phyloP scores from a whole-genome alignment of 208 protist genomes.

The Wallacemonas rigidus region DNA sequence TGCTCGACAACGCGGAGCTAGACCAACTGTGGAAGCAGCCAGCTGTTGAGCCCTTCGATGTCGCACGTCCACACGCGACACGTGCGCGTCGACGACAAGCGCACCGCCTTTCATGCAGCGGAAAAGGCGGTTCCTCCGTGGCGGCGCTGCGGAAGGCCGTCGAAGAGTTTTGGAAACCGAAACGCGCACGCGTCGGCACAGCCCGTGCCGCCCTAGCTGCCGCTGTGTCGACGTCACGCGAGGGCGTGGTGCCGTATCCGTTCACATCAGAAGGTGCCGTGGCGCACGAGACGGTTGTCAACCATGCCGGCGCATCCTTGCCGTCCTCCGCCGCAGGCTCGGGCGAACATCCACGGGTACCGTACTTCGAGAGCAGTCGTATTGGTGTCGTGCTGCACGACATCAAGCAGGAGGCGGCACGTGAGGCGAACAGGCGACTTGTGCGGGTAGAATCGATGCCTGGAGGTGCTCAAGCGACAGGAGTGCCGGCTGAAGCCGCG shows the following conservation, averaged over 20 bases:
- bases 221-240: too few species aligned
- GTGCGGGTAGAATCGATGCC: too few species aligned
- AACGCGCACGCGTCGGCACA: background rate
- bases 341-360: background rate
- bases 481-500: background rate
- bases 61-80: background rate
- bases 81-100: background rate
- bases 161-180: constrained; percentile 5
- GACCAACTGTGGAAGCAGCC: background rate
- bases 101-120: background rate
- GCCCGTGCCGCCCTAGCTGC: too few species aligned
- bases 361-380: background rate
- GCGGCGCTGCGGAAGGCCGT: background rate
- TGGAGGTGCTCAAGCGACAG: too few species aligned
- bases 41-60: background rate
- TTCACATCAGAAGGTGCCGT: too few species aligned
- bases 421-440: background rate
- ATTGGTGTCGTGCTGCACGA: constrained; percentile 6
- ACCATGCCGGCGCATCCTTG: too few species aligned
- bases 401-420: background rate
- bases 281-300: too few species aligned
- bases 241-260: too few species aligned
- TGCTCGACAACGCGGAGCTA: background rate
- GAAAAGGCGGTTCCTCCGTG: background rate
- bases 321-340: too few species aligned